A percentile compares a stretch with the other conserved stretches of the same genome.
phyloP scores from a whole-genome alignment of 306 rosid species.

The Comarum palustre region DNA sequence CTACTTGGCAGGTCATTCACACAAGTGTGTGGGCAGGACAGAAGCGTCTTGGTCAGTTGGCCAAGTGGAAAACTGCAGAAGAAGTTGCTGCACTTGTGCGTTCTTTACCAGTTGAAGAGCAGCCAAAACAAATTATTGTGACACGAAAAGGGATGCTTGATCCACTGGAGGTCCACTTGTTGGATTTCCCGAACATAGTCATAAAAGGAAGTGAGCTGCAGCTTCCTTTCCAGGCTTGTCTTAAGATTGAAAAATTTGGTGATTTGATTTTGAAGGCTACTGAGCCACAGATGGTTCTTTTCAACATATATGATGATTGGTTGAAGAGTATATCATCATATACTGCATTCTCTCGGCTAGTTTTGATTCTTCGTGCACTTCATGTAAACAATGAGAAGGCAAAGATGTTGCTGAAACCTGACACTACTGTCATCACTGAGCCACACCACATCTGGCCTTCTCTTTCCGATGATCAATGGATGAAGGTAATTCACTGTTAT shows the following conservation, averaged over 20 bases:
- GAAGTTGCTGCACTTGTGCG: constrained; percentile 99
- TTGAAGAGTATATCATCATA: constrained; percentile 95
- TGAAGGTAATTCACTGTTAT: constrained; percentile 60
- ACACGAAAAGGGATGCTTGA: constrained; percentile 99
- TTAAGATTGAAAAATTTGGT: constrained; percentile 97
- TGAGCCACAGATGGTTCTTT: constrained; percentile 98
- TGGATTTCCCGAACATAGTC: constrained; percentile 94
- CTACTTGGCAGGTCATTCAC: constrained; percentile 78
- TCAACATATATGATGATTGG: constrained; percentile 99
- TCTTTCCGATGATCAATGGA: constrained; percentile 95
- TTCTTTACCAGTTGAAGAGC: constrained; percentile 95
- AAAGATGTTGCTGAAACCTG: constrained; percentile 95
- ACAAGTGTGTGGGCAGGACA: constrained; percentile 99
- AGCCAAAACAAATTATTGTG: constrained; percentile 95
- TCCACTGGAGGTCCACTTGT: constrained; percentile 91
- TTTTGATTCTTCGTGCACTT: constrained; percentile 89
- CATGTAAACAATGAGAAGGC: constrained; percentile 99
- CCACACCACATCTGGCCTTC: constrained; percentile 99
- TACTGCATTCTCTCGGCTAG: constrained; percentile 95
- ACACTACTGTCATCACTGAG: constrained; percentile 84
- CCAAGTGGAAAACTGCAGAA: constrained; percentile 99
- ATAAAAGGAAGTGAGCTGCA: constrained; percentile 99
- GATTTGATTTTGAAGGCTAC: constrained; percentile 98
- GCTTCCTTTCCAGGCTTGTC: constrained; percentile 98
- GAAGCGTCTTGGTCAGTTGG: constrained; percentile 99